These are phyloP conservation scores for Tolypocladium sp. DNA, from an alignment of 2,329 filamentous ascomycete genomes.

Conservation along the genomic window DNA sequence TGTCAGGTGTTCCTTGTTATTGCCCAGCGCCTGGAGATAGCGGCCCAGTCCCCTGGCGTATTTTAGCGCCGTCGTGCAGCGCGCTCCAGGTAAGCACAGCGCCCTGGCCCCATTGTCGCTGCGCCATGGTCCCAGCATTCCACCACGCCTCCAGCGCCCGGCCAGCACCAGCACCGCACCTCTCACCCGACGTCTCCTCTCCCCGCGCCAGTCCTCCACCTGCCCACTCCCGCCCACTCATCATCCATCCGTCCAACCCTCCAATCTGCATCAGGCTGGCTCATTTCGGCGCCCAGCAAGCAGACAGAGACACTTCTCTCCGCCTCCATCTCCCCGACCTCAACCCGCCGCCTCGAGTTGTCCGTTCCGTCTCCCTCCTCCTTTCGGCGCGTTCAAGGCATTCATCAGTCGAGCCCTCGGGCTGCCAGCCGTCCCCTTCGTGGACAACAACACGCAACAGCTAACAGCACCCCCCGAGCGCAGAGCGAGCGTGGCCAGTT, in stretches of 20 bases:
- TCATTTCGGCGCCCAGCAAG: neutral
- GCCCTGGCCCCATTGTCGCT: neutral
- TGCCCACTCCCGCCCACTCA: neutral
- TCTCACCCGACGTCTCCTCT: neutral
- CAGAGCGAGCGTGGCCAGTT: neutral
- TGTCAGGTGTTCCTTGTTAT: neutral
- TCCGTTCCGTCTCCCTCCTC: neutral
- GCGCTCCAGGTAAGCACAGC: neutral
- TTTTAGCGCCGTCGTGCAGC: neutral
- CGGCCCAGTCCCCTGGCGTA: neutral
- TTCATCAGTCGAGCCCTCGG: neutral
- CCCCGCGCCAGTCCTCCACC: neutral
- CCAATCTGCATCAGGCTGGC: neutral
- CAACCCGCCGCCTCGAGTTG: neutral
- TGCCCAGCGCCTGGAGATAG: neutral
- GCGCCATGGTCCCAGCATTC: neutral
- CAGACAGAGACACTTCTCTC: neutral
- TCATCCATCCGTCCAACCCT: neutral
- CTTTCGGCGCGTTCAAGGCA: neutral
- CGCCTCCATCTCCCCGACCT: neutral
- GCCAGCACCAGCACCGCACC: neutral
- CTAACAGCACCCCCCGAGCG: neutral
- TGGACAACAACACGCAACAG: neutral
- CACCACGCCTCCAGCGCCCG: neutral
- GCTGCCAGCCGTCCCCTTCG: neutral